Base-by-base conservation (phyloP, 495 filamentous ascomycete species). In the Aspergillus panamensis region DNA sequence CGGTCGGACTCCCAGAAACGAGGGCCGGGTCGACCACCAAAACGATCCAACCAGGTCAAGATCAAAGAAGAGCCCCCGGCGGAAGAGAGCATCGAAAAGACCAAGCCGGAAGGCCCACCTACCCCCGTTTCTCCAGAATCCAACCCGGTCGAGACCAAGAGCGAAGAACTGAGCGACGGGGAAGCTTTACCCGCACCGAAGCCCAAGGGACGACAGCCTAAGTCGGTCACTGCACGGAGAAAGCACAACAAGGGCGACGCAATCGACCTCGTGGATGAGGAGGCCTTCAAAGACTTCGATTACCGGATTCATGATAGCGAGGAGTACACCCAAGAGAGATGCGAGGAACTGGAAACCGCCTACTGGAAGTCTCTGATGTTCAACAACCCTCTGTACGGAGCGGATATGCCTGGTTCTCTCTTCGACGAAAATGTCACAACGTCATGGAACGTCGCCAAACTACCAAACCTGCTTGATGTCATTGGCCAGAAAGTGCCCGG, bases 351-450 rank as follows among this genome's bases (percentile, higher is more conserved):
- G 4, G 94, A 98, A 73, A 85, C 88, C 25, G 84, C 84, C 51
- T 98, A 98, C 69, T 98, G 94, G 94, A 96, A 91, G 74, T 93
- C 88, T 2, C 79, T 98, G 53, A 97, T 91, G 49, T 97, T 90
- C 73, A 95, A 91, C 59, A 89, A 89, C 48, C 94, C 94, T 0
- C 81, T 98, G 73, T 98, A 98, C 63, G 94, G 95, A 32, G 94
- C 95, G 8, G 94, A 98, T 75, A 93, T 98, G 82, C 89, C 90
- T 37, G 94, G 94, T 21, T 95, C 91, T 3, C 80, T 98, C n/a
- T 98, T 98, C 65, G 88, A 94, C 62, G 92, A 97, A 16, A 54
- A 62, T 14, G 79, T 81, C 4, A 89, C 84, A n/a, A 85, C 85
- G 17, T 78, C 75, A 19, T 98, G 94, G 94, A 97, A 98, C 66